Conservation (phyloP, 2,329 filamentous ascomycete species). For the Colletotrichum lentis region DNA sequence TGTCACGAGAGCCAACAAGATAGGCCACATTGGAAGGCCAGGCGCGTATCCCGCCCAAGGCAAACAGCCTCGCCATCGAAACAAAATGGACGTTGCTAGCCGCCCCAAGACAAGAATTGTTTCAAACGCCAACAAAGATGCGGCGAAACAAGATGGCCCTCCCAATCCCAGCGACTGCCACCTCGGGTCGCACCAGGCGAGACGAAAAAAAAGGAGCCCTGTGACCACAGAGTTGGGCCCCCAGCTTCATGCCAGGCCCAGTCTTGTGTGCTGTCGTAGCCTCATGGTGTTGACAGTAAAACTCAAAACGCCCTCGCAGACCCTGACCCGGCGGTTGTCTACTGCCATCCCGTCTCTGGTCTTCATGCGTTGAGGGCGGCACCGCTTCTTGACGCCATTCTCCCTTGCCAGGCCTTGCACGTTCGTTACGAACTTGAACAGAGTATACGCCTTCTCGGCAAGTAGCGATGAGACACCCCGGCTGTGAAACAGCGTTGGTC, state of each 20-base stretch:
- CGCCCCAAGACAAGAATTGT: slow-evolving; percentile 33
- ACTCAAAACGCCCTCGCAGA: slow-evolving; percentile 34
- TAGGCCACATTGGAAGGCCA: not conserved
- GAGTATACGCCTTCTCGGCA: slow-evolving; percentile 29
- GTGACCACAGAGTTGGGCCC: slow-evolving; percentile 8
- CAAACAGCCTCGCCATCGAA: not conserved
- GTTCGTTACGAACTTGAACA: slow-evolving; percentile 35
- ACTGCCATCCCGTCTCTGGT: slow-evolving; percentile 36
- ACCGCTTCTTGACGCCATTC: slow-evolving; percentile 27
- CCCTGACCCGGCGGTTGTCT: slow-evolving; percentile 26
- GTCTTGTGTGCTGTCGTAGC: slow-evolving; percentile 13
- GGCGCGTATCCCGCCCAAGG: slow-evolving; percentile 5
- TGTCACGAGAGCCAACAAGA: slow-evolving; percentile 23
- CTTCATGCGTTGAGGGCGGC: slow-evolving; percentile 27
- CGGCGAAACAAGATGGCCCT: slow-evolving; percentile 32
- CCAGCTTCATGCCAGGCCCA: slow-evolving; percentile 20
- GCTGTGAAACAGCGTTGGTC: slow-evolving; percentile 46
- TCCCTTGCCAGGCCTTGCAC: slow-evolving; percentile 26
- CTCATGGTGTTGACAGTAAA: slow-evolving; percentile 16
- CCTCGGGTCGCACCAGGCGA: slow-evolving; percentile 18
- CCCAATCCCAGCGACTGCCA: slow-evolving; percentile 7
- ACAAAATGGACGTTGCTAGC: slow-evolving; percentile 20
- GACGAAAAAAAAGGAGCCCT: slow-evolving; percentile 4
- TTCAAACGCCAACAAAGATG: slow-evolving; percentile 30
- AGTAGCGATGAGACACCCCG: slow-evolving; percentile 22